Evolutionary conservation across 345 rosid species (phyloP).

Genomic region (Leavenworthia alabamica): DNA sequence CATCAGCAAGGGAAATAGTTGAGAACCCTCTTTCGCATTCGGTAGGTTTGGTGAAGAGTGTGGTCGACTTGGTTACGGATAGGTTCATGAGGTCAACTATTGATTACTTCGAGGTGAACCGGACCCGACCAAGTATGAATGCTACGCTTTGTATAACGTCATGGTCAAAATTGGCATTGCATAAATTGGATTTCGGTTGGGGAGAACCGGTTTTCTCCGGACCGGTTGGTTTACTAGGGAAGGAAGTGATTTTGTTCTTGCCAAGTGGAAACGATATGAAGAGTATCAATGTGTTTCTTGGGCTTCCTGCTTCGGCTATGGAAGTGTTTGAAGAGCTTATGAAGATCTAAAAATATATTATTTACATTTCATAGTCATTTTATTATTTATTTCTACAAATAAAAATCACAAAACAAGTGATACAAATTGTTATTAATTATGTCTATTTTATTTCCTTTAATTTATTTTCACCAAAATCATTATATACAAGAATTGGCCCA

Average conservation of each 20-base stretch:
- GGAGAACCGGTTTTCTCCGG: constrained; percentile 62
- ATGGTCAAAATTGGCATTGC: constrained; percentile 66
- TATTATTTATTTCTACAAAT: not conserved
- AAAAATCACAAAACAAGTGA: not conserved
- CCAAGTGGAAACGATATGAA: constrained; percentile 44
- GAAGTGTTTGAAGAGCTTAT: constrained; percentile 47
- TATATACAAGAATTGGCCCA: not conserved
- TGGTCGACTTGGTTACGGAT: constrained; percentile 50
- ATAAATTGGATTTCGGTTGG: constrained; percentile 74
- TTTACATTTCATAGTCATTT: not conserved
- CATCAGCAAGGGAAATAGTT: constrained; percentile 52
- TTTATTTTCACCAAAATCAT: no score
- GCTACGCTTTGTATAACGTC: constrained; percentile 69
- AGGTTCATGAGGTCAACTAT: constrained; percentile 68
- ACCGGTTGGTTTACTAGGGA: constrained; percentile 71
- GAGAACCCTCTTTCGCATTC: constrained; percentile 46
- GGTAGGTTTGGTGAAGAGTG: constrained; percentile 47
- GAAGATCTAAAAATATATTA: constrained; percentile 4
- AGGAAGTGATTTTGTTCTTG: constrained; percentile 62
- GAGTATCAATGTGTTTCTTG: constrained; percentile 61
- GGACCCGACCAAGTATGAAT: constrained; percentile 59
- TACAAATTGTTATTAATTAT: no score
- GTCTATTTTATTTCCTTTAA: no score
- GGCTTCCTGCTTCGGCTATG: constrained; percentile 77
- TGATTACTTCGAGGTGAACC: constrained; percentile 63